phyloP scores from a whole-genome alignment of 108 stramenopile species.

The Nitzschia sp. region DNA sequence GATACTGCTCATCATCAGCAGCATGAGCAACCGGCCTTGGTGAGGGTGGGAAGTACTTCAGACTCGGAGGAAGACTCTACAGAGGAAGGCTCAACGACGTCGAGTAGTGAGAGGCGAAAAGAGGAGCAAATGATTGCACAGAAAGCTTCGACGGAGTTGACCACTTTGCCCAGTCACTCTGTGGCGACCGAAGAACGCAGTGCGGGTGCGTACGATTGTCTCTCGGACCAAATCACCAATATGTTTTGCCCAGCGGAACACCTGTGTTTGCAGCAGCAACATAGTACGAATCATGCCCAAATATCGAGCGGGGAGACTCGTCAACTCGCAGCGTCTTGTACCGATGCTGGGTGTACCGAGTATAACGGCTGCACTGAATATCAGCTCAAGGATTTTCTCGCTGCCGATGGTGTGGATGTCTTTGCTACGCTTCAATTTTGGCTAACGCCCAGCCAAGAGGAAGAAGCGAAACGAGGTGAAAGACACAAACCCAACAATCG shows the following conservation, averaged over 20 bases:
- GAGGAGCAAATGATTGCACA: neutral
- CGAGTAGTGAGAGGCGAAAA: neutral
- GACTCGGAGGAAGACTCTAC: constrained; percentile 5
- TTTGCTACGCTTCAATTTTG: constrained; percentile 18
- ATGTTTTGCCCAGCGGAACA: constrained; percentile 19
- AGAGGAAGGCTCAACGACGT: too few relatives aligned
- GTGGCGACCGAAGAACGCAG: neutral
- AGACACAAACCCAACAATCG: constrained; percentile 13
- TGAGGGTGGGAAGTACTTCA: neutral
- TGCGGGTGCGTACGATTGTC: constrained; percentile 17
- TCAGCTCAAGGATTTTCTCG: constrained; percentile 5
- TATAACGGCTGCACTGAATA: constrained; percentile 14
- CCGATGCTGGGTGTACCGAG: constrained; percentile 4
- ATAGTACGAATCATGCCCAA: neutral
- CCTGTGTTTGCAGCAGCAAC: neutral
- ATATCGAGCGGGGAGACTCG: neutral
- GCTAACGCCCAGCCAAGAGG: constrained; percentile 15
- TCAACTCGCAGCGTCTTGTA: constrained; percentile 1
- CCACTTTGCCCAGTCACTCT: neutral
- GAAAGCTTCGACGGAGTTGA: neutral
- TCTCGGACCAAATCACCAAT: constrained; percentile 21
- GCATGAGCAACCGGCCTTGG: neutral
- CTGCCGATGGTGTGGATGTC: neutral
- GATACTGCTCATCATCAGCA: neutral
- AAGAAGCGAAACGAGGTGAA: neutral